phyloP scores from a whole-genome alignment of 2,329 filamentous ascomycete species.

The Alternaria angustiovoidea region DNA sequence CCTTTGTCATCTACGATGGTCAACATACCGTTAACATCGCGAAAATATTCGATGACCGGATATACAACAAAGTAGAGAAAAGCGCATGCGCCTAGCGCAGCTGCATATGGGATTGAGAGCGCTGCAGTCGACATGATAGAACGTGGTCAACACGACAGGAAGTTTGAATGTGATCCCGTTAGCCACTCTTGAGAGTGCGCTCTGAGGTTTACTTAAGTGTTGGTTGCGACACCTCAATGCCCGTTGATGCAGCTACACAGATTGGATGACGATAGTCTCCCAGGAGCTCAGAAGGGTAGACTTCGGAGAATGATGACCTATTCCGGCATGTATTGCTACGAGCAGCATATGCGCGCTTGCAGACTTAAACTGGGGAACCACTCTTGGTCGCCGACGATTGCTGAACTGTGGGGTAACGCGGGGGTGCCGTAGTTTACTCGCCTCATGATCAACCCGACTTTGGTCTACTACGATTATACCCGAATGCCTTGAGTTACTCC shows the following conservation, averaged over 20 bases:
- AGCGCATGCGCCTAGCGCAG: constrained; percentile 29
- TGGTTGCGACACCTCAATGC: background rate
- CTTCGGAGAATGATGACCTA: constrained; percentile 22
- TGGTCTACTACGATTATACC: background rate
- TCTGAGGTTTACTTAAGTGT: constrained; percentile 20
- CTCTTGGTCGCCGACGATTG: background rate
- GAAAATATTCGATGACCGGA: constrained; percentile 55
- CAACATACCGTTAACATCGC: constrained; percentile 52
- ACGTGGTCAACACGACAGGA: constrained; percentile 1
- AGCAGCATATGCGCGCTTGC: background rate
- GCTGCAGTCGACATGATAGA: constrained; percentile 25
- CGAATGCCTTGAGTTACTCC: background rate
- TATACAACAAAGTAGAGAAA: constrained; percentile 52
- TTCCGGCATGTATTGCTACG: background rate
- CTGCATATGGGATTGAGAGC: constrained; percentile 33
- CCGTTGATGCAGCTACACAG: constrained; percentile 1
- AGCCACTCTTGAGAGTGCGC: background rate
- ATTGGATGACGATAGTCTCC: background rate
- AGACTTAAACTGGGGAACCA: background rate
- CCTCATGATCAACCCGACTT: background rate
- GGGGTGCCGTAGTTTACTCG: constrained; percentile 1
- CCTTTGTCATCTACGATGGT: background rate
- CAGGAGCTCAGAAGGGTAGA: constrained; percentile 10
- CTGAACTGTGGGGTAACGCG: constrained; percentile 18
- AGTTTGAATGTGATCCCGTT: background rate